Evolutionary conservation across 2,329 filamentous ascomycete species (phyloP), one percentile per base, ranked within the genome.

Genomic region (Ustulina deusta): DNA sequence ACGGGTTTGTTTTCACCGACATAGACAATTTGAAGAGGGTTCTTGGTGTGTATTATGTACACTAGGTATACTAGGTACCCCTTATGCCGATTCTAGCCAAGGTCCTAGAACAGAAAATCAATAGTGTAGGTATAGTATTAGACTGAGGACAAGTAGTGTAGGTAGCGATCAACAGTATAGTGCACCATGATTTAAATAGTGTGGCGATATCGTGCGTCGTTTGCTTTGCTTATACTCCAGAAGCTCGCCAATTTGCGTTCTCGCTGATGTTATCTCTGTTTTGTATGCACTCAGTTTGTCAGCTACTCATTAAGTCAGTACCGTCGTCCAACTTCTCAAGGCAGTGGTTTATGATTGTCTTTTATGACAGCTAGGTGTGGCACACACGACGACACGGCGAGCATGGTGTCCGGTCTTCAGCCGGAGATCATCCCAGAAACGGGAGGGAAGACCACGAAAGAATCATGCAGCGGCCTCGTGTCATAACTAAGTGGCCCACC

Each of bases 381-480:
- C n/a, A 20, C 42, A 20, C n/a, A 20, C 4, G 7, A 44, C 27
- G 20, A 63, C 27, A 38, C 13, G 29, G 40, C 15, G 22, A 44
- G 40, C 36, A 38, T 44, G n/a, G 40, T 32, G 49, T 40, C 46
- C 17, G 34, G 32, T 42, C 54, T 46, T 52, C 54, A 32, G 25
- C 55, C 34, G 17, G 55, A 57, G 25, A 44, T 48, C 61, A 46
- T 48, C 20, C 46, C 40, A 25, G 17, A 32, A 40, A 44, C 17
- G 32, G 42, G 44, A 49, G 32, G 49, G n/a, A 40, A 46, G n/a
- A 48, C 46, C 15, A 25, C 27, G 5, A 48, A 46, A 34, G 20
- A 27, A 6, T 58, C n/a, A 13, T 55, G 51, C 51, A 15, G 48
- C 3, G 38, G 38, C 32, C 34, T 60, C 57, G 46, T 29, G 51